phyloP scores from a whole-genome alignment of 345 rosid genomes.

The Tarenaya hassleriana region DNA sequence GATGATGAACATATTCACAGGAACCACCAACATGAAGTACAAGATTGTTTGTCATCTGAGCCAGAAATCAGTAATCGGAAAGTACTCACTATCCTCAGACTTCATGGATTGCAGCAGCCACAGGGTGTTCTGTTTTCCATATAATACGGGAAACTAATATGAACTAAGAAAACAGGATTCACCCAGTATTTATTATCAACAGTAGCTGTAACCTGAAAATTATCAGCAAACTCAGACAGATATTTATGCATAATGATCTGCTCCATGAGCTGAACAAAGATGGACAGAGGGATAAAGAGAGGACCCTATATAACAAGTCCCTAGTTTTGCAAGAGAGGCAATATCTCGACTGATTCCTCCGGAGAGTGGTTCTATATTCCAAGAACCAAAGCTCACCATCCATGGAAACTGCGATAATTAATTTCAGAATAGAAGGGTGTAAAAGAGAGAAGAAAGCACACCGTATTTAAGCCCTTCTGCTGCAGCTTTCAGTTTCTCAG shows the following conservation, averaged over 20 bases:
- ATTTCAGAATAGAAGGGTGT: neutral
- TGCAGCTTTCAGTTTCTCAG: conserved; percentile 82
- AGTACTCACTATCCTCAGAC: too few species aligned
- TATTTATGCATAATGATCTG: neutral
- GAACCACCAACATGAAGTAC: too few species aligned
- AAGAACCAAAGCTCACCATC: neutral
- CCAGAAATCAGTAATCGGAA: too few species aligned
- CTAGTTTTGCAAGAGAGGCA: neutral
- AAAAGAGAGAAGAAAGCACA: conserved; percentile 24
- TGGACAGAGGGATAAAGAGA: neutral
- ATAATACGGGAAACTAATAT: neutral
- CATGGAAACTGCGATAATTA: neutral
- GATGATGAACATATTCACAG: too few species aligned
- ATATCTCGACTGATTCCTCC: neutral
- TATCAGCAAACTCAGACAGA: neutral
- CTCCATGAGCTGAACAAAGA: conserved; percentile 1
- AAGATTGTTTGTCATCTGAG: too few species aligned
- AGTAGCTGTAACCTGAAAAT: neutral
- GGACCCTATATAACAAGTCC: neutral
- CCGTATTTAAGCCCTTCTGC: conserved; percentile 70
- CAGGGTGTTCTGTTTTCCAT: neutral
- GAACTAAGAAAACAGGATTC: neutral
- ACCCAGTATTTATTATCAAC: neutral
- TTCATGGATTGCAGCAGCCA: neutral
- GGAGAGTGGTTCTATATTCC: neutral